Conservation (phyloP, 495 filamentous ascomycete genomes). For the Parathielavia hyrcaniae region DNA sequence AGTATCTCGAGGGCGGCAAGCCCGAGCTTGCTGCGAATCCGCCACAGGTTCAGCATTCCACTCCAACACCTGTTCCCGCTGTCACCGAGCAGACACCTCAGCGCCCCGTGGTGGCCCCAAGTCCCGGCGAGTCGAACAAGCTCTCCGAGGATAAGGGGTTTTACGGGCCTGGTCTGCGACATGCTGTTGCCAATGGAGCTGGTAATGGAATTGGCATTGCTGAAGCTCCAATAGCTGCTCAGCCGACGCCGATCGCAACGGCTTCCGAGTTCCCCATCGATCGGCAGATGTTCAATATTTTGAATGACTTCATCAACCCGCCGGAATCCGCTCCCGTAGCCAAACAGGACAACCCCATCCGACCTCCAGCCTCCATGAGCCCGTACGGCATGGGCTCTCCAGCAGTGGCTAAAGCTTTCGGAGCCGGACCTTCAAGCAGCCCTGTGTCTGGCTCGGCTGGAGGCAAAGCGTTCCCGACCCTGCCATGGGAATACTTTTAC, state of each 20-base stretch:
- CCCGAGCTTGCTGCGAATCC: neutral
- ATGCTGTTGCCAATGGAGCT: neutral
- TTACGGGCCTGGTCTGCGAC: constrained; percentile 17
- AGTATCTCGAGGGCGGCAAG: constrained; percentile 26
- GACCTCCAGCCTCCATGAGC: constrained; percentile 20
- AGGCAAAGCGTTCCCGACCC: constrained; percentile 35
- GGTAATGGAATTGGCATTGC: neutral
- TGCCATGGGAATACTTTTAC: constrained; percentile 44
- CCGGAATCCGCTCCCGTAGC: constrained; percentile 23
- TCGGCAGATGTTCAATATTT: constrained; percentile 36
- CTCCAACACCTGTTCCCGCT: neutral
- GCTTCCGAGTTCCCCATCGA: constrained; percentile 29
- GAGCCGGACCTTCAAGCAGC: constrained; percentile 23
- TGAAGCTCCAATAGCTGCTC: neutral
- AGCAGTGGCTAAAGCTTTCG: constrained; percentile 35
- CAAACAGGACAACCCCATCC: constrained; percentile 7
- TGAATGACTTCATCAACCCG: constrained; percentile 40
- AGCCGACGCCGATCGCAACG: neutral
- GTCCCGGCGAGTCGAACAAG: constrained; percentile 22
- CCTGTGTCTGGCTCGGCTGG: constrained; percentile 35
- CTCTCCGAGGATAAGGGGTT: constrained; percentile 29
- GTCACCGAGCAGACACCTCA: neutral
- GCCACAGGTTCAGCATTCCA: neutral
- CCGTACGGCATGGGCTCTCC: constrained; percentile 40
- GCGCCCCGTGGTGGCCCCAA: neutral